Percentiles rank a stretch among this genome's conserved stretches.
These are phyloP conservation scores for Somion occarium DNA, from an alignment of 1,284 basidiomycete genomes.

Conservation along the genomic window DNA sequence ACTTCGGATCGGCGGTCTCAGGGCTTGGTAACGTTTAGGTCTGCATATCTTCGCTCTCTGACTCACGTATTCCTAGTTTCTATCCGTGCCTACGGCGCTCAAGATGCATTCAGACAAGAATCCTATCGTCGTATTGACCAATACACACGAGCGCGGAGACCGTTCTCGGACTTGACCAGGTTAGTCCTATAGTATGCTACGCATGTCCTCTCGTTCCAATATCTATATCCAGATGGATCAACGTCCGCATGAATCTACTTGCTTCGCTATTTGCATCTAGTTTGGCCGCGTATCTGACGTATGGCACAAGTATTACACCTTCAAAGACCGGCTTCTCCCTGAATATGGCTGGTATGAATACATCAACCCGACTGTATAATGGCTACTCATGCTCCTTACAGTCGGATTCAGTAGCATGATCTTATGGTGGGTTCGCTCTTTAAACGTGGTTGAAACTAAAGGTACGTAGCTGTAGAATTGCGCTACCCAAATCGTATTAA, in stretches of 20 bases:
- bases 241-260: conserved; percentile 44
- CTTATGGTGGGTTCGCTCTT: conserved; percentile 43
- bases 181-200: conserved; percentile 17
- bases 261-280: conserved; percentile 46
- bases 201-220: conserved; percentile 15
- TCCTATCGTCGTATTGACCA: conserved; percentile 41
- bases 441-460: conserved; percentile 48
- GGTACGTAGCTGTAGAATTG: neutral
- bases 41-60: conserved; percentile 29
- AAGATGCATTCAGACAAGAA: conserved; percentile 40
- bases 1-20: conserved; percentile 61
- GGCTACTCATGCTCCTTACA: conserved; percentile 12
- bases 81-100: conserved; percentile 55
- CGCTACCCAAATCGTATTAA: too few species aligned
- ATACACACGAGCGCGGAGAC: conserved; percentile 39
- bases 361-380: neutral
- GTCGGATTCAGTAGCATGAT: conserved; percentile 52
- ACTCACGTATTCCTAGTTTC: conserved; percentile 36
- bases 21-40: conserved; percentile 46
- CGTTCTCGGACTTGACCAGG: conserved; percentile 50
- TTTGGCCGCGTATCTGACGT: conserved; percentile 50
- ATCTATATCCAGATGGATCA: conserved; percentile 36
- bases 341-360: conserved; percentile 36
- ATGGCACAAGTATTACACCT: conserved; percentile 25
- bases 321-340: conserved; percentile 45